Evolutionary conservation across 352 stramenopile genomes (phyloP), one percentile per base, ranked within the genome.

Genomic region (Phytophthora fragariaefolia): DNA sequence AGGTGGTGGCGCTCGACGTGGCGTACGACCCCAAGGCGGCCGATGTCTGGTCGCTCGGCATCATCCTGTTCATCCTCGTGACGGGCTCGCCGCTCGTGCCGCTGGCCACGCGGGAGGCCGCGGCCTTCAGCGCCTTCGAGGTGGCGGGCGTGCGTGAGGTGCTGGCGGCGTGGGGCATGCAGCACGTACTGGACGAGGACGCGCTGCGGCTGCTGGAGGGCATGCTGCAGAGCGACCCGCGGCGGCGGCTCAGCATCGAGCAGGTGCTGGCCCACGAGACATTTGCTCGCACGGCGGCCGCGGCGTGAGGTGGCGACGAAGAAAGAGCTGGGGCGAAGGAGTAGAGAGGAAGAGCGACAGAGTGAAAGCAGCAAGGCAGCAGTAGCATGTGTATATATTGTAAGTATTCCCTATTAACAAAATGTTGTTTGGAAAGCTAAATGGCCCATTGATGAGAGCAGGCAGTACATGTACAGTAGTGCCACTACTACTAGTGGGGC

Each of bases 11-110:
- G 0, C 30, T 30, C 1, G 24, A 32, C 2, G 26, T 27, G 0
- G 34, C 46, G 18, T 87, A 85, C 45, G 70, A 85, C 57, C 62
- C 76, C 2, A 73, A 69, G 20, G 68, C 63, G 2, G 74, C 71
- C 23, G 79, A 87, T n/a, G 64, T 85, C n/a, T 87, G 79, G 79
- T 87, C 79, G 6, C 58, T 85, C 2, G 76, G 79, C 12, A 79
- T 89, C 50, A 59, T 86, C 53, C 47, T 87, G n/a, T 85, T 82
- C 46, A 74, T 83, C 30, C 60, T 85, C 12, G 58, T 85, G 15
- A 79, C 73, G 15, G 80, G 80, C 3, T 81, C 77, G 5, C 76
- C 74, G 36, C 62, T 81, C 8, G 53, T 80, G 2, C 56, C 64
- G 7, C 36, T 81, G n/a, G 49, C 18, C 17, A 54, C 47, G 26